A percentile compares a stretch with the other conserved stretches of the same genome.
phyloP scores from a whole-genome alignment of 2,329 filamentous ascomycete genomes.

The Trichophyton equinum region DNA sequence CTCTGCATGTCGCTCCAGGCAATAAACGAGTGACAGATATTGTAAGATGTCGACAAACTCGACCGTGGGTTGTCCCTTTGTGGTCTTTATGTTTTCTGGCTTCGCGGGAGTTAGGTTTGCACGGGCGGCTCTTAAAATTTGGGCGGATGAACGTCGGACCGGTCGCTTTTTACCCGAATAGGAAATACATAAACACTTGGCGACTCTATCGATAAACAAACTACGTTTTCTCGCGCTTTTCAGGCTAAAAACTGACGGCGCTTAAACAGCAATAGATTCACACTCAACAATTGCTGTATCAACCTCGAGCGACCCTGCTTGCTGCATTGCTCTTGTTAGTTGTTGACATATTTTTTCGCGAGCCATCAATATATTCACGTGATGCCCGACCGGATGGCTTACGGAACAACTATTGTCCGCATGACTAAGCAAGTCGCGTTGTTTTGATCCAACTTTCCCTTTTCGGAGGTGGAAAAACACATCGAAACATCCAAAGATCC shows the following conservation, averaged over 20 bases:
- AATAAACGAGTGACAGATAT: background rate
- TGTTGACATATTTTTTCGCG: background rate
- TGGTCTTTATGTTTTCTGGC: background rate
- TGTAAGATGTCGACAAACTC: background rate
- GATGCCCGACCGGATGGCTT: background rate
- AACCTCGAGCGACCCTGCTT: no score
- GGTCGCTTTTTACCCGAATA: background rate
- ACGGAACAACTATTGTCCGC: background rate
- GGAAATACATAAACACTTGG: background rate
- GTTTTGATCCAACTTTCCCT: slow-evolving; percentile 1
- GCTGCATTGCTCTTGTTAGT: background rate
- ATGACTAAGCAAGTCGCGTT: background rate
- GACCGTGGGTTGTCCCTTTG: background rate
- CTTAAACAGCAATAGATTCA: no score
- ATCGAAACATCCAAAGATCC: background rate
- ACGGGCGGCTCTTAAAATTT: no score
- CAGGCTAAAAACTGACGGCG: background rate
- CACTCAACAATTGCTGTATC: no score
- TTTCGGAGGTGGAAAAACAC: background rate
- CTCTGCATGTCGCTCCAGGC: background rate
- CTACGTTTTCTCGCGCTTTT: background rate
- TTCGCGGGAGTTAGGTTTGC: no score
- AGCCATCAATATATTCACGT: background rate
- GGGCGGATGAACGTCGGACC: background rate
- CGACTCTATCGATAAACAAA: background rate